Conservation (phyloP, 2,329 filamentous ascomycete species). For the Alternaria sp. region DNA sequence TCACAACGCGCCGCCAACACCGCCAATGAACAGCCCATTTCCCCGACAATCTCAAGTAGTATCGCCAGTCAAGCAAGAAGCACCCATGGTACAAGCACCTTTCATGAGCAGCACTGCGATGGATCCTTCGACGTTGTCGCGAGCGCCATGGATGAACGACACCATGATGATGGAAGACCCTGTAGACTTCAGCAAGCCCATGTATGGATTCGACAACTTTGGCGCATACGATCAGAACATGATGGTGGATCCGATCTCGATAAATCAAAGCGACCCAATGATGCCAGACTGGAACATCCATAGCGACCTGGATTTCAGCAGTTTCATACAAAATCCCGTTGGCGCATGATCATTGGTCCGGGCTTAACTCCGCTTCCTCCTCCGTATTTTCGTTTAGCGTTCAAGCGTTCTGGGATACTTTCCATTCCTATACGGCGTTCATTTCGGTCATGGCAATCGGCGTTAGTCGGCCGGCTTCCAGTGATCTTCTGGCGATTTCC, state of each 20-base stretch:
- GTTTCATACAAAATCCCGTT: constrained; percentile 48
- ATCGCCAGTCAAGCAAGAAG: constrained; percentile 43
- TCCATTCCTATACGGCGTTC: constrained; percentile 29
- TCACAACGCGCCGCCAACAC: constrained; percentile 48
- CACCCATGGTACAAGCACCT: constrained; percentile 37
- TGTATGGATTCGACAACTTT: constrained; percentile 45
- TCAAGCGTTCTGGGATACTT: constrained; percentile 43
- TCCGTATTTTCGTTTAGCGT: constrained; percentile 42
- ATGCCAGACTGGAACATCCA: constrained; percentile 48
- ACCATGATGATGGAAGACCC: constrained; percentile 49
- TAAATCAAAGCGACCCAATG: constrained; percentile 42
- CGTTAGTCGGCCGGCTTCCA: constrained; percentile 20
- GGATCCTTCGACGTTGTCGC: constrained; percentile 42
- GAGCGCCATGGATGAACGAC: constrained; percentile 42
- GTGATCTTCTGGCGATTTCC: constrained; percentile 16
- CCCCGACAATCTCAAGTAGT: constrained; percentile 45
- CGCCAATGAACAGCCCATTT: constrained; percentile 51
- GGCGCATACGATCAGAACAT: constrained; percentile 42
- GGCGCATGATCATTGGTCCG: constrained; percentile 39
- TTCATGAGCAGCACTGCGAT: constrained; percentile 42
- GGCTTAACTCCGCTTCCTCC: constrained; percentile 26
- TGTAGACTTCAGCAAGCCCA: constrained; percentile 46
- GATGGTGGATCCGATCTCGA: constrained; percentile 45
- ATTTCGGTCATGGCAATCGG: constrained; percentile 24
- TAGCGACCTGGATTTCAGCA: constrained; percentile 48